Conservation (phyloP, 257 asterid genomes). For the Linderniella brevidens region DNA sequence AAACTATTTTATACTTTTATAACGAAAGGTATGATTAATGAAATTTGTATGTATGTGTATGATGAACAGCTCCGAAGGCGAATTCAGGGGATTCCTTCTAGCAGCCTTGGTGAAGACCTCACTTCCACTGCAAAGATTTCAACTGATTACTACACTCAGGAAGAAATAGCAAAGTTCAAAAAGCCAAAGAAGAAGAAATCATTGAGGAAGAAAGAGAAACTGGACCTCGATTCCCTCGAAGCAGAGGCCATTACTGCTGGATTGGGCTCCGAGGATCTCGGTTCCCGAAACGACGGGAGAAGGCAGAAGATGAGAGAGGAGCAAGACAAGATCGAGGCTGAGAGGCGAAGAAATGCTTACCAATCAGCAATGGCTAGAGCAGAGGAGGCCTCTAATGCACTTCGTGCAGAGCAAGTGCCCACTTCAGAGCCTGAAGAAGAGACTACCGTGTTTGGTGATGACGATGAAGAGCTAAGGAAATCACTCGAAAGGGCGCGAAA, state of each 20-base stretch:
- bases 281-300: constrained; percentile 58
- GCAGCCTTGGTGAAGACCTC: constrained; percentile 37
- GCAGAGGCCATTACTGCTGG: constrained; percentile 90
- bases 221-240: constrained; percentile 75
- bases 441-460: constrained; percentile 48
- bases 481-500: constrained; percentile 86
- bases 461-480: constrained; percentile 77
- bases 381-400: constrained; percentile 85
- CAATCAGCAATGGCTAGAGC: constrained; percentile 72
- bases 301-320: constrained; percentile 64
- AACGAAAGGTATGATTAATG: not conserved
- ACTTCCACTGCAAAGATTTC: constrained; percentile 36
- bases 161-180: constrained; percentile 74
- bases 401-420: constrained; percentile 33
- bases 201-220: constrained; percentile 77
- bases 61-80: constrained; percentile 67
- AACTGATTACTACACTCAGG: constrained; percentile 76
- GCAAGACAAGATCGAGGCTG: constrained; percentile 60
- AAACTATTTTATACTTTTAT: too few species aligned
- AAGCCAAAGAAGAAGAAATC: constrained; percentile 95
- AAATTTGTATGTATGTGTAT: constrained; percentile 1
- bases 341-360: constrained; percentile 64
- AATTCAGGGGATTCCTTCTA: constrained; percentile 54
- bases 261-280: constrained; percentile 77
- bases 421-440: constrained; percentile 36